These are phyloP conservation scores for Ogataea salicorniae DNA, from an alignment of 805 yeast genomes.

Conservation along the genomic window DNA sequence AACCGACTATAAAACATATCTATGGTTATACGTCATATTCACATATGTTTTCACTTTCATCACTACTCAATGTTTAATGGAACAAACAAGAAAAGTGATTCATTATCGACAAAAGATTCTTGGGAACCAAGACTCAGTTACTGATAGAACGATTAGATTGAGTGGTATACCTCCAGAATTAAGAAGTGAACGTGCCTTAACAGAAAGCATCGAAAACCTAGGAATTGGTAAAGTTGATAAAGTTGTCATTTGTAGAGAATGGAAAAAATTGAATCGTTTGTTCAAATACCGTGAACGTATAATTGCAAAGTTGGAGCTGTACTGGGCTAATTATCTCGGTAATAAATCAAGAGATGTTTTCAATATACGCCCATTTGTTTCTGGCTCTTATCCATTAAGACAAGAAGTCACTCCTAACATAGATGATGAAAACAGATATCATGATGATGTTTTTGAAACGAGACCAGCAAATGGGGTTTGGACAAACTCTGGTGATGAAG, in stretches of 20 bases:
- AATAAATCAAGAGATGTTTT: slow-evolving; percentile 22
- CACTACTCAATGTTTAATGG: slow-evolving; percentile 53
- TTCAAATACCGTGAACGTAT: slow-evolving; percentile 54
- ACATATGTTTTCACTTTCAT: slow-evolving; percentile 79
- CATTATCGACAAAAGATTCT: slow-evolving; percentile 72
- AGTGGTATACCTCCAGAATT: slow-evolving; percentile 85
- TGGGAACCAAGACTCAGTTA: slow-evolving; percentile 81
- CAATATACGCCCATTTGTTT: slow-evolving; percentile 24
- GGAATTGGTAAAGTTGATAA: slow-evolving; percentile 77
- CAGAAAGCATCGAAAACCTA: slow-evolving; percentile 68
- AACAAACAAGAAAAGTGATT: slow-evolving; percentile 71
- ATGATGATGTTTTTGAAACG: slow-evolving; percentile 12
- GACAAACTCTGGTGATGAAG: not conserved
- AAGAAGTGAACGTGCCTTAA: slow-evolving; percentile 64
- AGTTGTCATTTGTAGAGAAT: slow-evolving; percentile 78
- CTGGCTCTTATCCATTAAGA: slow-evolving; percentile 22
- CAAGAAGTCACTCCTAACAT: slow-evolving; percentile 5
- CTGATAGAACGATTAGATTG: slow-evolving; percentile 84
- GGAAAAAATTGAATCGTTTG: slow-evolving; percentile 68
- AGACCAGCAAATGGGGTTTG: not conserved
- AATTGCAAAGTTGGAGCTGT: slow-evolving; percentile 55
- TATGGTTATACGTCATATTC: slow-evolving; percentile 85
- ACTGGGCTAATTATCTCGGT: slow-evolving; percentile 68
- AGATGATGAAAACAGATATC: slow-evolving; percentile 9
- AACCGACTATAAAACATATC: slow-evolving; percentile 47